These are phyloP conservation scores for Coemansia sp. DNA, from an alignment of 192 early-diverging fungal species.

Conservation along the genomic window DNA sequence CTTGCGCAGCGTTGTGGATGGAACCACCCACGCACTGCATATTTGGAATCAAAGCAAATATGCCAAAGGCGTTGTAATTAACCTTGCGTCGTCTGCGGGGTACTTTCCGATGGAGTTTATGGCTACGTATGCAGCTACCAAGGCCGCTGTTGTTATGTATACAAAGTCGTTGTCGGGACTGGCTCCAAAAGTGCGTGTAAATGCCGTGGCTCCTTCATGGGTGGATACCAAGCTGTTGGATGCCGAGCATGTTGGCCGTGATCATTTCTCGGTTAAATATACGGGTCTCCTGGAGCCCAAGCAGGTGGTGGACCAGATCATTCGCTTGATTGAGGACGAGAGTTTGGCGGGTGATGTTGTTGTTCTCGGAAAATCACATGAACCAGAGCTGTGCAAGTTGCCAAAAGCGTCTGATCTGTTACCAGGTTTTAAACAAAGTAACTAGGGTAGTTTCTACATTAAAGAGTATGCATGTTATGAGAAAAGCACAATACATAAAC, in stretches of 20 bases:
- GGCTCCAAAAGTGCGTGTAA: slow-evolving; percentile 59
- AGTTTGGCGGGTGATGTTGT: slow-evolving; percentile 49
- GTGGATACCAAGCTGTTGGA: slow-evolving; percentile 56
- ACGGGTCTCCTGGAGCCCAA: slow-evolving; percentile 27
- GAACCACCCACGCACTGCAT: slow-evolving; percentile 65
- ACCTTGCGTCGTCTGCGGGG: slow-evolving; percentile 67
- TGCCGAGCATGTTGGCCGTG: slow-evolving; percentile 30
- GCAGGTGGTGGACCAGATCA: slow-evolving; percentile 54
- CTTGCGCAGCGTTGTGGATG: slow-evolving; percentile 63
- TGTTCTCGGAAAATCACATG: slow-evolving; percentile 9
- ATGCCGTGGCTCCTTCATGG: slow-evolving; percentile 59
- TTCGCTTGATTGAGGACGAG: slow-evolving; percentile 56
- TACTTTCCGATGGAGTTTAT: slow-evolving; percentile 47
- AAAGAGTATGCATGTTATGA: no score
- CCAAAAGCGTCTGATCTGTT: slow-evolving; percentile 28
- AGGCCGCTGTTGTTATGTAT: slow-evolving; percentile 66
- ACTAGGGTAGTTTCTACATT: no score
- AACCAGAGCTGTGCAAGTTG: slow-evolving; percentile 10
- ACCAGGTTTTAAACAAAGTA: no score
- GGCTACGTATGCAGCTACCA: slow-evolving; percentile 71
- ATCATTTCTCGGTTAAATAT: slow-evolving; percentile 16
- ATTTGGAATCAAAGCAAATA: slow-evolving; percentile 45
- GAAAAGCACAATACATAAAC: no score
- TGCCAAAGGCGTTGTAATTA: slow-evolving; percentile 63
- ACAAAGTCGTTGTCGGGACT: slow-evolving; percentile 49